Conservation (phyloP, 2,329 filamentous ascomycete genomes). For the Blastomyces emzantsi region DNA sequence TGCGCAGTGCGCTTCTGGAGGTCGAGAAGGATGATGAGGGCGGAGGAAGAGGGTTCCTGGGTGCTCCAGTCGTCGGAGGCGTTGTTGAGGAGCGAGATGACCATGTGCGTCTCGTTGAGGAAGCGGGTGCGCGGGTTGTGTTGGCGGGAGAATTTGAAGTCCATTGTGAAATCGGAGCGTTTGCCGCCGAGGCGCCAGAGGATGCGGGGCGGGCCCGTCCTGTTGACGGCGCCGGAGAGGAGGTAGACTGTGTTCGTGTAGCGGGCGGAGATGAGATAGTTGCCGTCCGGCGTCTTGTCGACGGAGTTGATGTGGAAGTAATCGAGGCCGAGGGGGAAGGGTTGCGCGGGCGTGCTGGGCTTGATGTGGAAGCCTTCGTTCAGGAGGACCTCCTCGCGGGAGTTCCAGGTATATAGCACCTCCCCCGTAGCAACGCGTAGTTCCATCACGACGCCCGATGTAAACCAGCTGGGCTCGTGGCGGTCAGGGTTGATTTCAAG, state of each 20-base stretch:
- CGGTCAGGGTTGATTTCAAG: slow-evolving; percentile 2
- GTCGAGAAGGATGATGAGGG: slow-evolving; percentile 25
- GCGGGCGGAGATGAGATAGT: slow-evolving; percentile 43
- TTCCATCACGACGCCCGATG: background rate
- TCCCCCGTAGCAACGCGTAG: background rate
- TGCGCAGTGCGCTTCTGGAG: slow-evolving; percentile 23
- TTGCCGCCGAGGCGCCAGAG: slow-evolving; percentile 42
- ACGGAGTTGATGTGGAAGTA: slow-evolving; percentile 33
- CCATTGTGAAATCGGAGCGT: slow-evolving; percentile 35
- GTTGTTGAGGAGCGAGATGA: slow-evolving; percentile 30
- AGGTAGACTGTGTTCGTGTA: slow-evolving; percentile 42
- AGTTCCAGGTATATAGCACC: slow-evolving; percentile 1
- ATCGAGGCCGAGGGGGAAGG: slow-evolving; percentile 5
- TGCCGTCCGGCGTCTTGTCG: slow-evolving; percentile 33
- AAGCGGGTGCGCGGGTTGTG: slow-evolving; percentile 30
- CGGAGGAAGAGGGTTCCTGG: slow-evolving; percentile 24
- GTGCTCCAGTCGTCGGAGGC: slow-evolving; percentile 24
- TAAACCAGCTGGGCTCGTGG: slow-evolving; percentile 1
- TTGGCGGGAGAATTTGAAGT: slow-evolving; percentile 37
- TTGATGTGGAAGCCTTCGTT: background rate
- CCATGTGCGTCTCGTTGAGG: slow-evolving; percentile 23
- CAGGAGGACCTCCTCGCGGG: background rate
- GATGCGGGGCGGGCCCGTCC: slow-evolving; percentile 19
- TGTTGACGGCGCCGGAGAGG: slow-evolving; percentile 34
- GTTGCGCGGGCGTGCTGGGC: background rate